Percentiles rank a stretch among this genome's conserved stretches.
Conservation (phyloP, 441 rosid species). For the Populus hybrid region DNA sequence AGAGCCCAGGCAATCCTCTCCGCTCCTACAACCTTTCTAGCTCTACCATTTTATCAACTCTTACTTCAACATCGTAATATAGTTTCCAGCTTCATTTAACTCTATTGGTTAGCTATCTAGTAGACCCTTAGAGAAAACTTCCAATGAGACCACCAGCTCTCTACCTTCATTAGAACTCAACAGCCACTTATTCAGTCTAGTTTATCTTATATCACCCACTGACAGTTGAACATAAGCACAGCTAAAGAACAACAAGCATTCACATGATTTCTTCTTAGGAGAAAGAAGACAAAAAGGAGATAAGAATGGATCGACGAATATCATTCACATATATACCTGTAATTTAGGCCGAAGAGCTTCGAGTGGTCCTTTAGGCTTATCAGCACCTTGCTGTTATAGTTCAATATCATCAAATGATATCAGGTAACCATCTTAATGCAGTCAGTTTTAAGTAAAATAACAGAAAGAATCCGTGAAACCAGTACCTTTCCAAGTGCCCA, state of each 20-base stretch:
- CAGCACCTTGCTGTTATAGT: slow-evolving; percentile 88
- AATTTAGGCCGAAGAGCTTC: slow-evolving; percentile 99
- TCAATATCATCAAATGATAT: slow-evolving; percentile 17
- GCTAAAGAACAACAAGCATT: background rate
- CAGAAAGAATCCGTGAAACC: slow-evolving; percentile 8
- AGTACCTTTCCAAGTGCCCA: slow-evolving; percentile 99
- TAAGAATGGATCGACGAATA: background rate
- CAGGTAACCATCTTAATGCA: slow-evolving; percentile 1
- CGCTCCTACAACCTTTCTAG: no score
- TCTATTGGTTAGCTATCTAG: no score
- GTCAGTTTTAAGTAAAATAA: slow-evolving; percentile 4
- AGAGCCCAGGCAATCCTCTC: background rate
- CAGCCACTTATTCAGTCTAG: background rate
- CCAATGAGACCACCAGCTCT: background rate
- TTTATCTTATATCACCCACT: background rate
- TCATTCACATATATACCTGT: slow-evolving; percentile 49
- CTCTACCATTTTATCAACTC: no score
- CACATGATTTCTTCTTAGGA: background rate
- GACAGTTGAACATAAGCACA: background rate
- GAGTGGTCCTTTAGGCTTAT: slow-evolving; percentile 98
- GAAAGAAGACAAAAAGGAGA: background rate
- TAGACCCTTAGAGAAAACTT: background rate
- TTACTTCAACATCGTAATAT: no score
- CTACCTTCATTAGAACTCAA: background rate
- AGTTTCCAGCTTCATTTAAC: no score